Base-by-base conservation (phyloP, 2,329 filamentous ascomycete species). In the Aspergillus unguis region DNA sequence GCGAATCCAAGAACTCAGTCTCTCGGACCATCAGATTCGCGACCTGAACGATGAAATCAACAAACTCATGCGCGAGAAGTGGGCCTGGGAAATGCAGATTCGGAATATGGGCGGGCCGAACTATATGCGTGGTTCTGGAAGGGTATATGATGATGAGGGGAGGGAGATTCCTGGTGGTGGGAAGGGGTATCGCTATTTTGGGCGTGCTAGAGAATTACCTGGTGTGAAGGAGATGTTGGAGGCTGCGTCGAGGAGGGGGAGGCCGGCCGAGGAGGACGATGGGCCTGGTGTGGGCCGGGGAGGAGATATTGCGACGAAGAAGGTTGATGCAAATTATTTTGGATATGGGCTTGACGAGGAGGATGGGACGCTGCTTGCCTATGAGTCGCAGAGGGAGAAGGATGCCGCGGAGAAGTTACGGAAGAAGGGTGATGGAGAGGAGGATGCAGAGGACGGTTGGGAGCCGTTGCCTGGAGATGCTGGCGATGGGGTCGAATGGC, bases 1-100 rank as follows among this genome's bases (percentile, higher is more conserved):
- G 58, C 89, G 89, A 68, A 97, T 99, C 75, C 94, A 99, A 71
- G 94, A 99, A 64, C 78, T 84, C 6, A 85, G 87, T 43, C 81
- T 99, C n/a, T 90, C 85, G 74, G 94, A 99, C 79, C 97, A 88
- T 77, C 94, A 97, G 79, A 90, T 99, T 72, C 86, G 94, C 66
- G 94, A 99, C 74, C 80, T 99, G 69, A 99, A 99, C 77, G 94
- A 99, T 73, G 94, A 99, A 75, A 95, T 99, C 80, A 99, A 99
- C 80, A 95, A 96, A 76, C 82, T 96, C 57, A 96, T 99, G 90
- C 86, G 91, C 59, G 94, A 99, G 78, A 99, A 99, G 75, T 91
- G 95, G 81, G 92, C 95, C 82, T 99, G 94, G 94, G 94, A 99
- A 78, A 84, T 94, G 63, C 91, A 96, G 75, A 96, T 99, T 62